Base-by-base conservation (phyloP, 2,329 filamentous ascomycete species). In the Rutstroemia sp. region DNA sequence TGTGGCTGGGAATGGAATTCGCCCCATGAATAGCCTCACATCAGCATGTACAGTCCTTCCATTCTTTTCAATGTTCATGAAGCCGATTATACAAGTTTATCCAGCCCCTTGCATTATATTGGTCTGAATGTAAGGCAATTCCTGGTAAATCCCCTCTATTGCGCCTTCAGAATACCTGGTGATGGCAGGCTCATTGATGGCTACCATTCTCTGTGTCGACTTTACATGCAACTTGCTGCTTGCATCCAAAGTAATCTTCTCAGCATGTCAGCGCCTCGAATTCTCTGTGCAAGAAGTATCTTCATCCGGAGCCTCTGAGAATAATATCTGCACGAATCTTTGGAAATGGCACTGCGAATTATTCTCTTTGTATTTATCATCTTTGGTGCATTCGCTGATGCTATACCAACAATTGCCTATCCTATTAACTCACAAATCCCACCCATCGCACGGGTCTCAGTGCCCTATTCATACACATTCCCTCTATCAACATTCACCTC, bases 371-470 rank as follows among this genome's bases (percentile, higher is more conserved):
- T 53, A 52, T 50, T 54, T 58, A 55, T 59, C 39, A 58, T 64
- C 47, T 58, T 61, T 44, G 52, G 61, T 64, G 58, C 41, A 37
- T 23, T 64, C 41, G 47, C 56, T 18, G 49, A 59, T 61, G 74
- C 73, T 48, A 66, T 66, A 57, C 70, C 73, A 61, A 66, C 62
- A 57, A 67, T 76, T 49, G 75, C 75, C 48, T 92, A 92, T 64
- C 90, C 90, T 0, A 78, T 95, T 70, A 95, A 94, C 71, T 85
- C 88, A 2, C 91, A 96, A 70, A 79, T 95, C 1, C 90, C 90
- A 34, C 86, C 87, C 3, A 86, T 92, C 53, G 90, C 89, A 19
- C 80, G 87, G 62, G 76, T 88, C 58, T 80, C 79, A 42, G 68
- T 85, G 64, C 76, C 78, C 2, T 94, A 90, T 71, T 80, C 76